These are phyloP conservation scores for Colletotrichum acutatum DNA, from an alignment of 2,329 filamentous ascomycete genomes.

Conservation along the genomic window DNA sequence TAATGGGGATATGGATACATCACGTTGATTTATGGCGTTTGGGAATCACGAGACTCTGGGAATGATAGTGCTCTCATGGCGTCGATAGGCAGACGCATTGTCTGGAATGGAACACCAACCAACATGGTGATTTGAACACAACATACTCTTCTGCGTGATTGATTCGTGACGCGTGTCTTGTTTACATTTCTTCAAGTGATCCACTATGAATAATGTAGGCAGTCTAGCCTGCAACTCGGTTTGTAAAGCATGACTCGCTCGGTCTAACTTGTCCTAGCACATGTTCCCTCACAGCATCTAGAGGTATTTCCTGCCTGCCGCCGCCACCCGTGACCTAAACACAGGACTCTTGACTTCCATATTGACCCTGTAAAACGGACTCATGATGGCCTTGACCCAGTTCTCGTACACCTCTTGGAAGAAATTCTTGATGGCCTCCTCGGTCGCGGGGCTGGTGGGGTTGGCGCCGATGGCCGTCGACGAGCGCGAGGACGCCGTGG, in stretches of 20 bases:
- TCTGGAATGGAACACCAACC: slow-evolving; percentile 36
- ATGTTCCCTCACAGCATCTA: slow-evolving; percentile 48
- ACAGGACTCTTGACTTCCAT: slow-evolving; percentile 88
- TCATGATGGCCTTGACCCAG: slow-evolving; percentile 98
- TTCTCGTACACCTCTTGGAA: slow-evolving; percentile 96
- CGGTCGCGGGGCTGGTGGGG: slow-evolving; percentile 87
- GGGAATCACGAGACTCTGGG: slow-evolving; percentile 38
- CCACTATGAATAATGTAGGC: not conserved
- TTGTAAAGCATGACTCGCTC: not conserved
- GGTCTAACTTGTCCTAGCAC: slow-evolving; percentile 35
- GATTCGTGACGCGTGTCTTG: slow-evolving; percentile 3
- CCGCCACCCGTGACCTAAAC: slow-evolving; percentile 83
- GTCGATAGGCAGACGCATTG: slow-evolving; percentile 38
- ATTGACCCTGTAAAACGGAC: slow-evolving; percentile 89
- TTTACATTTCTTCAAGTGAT: not conserved
- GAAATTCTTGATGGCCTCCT: slow-evolving; percentile 95
- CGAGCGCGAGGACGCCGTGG: slow-evolving; percentile 57
- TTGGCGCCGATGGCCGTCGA: slow-evolving; percentile 83
- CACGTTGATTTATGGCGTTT: slow-evolving; percentile 40
- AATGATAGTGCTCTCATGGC: slow-evolving; percentile 36
- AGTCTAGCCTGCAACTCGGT: not conserved
- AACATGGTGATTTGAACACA: slow-evolving; percentile 37
- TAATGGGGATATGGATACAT: slow-evolving; percentile 35
- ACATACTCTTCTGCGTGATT: not conserved
- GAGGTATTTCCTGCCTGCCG: slow-evolving; percentile 92